These are phyloP conservation scores for Hypoxylon sp. DNA, from an alignment of 2,329 filamentous ascomycete species.

Conservation along the genomic window DNA sequence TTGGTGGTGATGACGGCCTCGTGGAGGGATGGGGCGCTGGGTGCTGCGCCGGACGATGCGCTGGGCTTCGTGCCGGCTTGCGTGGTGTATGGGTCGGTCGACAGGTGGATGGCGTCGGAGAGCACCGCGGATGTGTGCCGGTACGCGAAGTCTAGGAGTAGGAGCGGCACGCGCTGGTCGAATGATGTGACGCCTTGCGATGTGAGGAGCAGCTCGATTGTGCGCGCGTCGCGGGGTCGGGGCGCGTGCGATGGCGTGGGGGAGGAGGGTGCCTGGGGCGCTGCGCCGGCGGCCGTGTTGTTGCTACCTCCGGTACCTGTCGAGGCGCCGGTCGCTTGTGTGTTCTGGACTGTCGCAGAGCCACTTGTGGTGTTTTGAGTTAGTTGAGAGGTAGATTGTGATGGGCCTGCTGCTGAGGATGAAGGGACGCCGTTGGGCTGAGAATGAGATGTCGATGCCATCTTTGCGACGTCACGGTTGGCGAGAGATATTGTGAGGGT, in stretches of 20 bases:
- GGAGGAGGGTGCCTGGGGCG: conserved; percentile 52
- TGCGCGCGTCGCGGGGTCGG: conserved; percentile 82
- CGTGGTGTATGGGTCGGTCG: conserved; percentile 76
- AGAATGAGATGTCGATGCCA: conserved; percentile 56
- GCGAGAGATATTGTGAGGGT: conserved; percentile 8
- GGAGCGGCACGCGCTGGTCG: conserved; percentile 84
- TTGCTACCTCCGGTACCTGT: conserved; percentile 15
- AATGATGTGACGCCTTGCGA: conserved; percentile 84
- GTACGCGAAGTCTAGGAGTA: conserved; percentile 90
- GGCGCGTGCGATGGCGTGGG: conserved; percentile 57
- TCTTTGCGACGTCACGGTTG: conserved; percentile 38
- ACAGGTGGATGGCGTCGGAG: conserved; percentile 77
- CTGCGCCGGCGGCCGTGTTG: conserved; percentile 39
- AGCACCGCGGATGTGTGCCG: conserved; percentile 82
- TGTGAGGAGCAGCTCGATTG: conserved; percentile 84
- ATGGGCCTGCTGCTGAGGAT: conserved; percentile 56
- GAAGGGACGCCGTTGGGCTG: conserved; percentile 69
- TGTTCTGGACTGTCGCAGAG: conserved; percentile 55
- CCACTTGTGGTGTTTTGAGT: conserved; percentile 48
- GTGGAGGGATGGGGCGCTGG: conserved; percentile 61
- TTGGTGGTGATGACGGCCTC: conserved; percentile 74
- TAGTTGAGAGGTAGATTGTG: conserved; percentile 50
- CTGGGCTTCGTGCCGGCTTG: conserved; percentile 69
- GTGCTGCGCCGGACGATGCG: conserved; percentile 64
- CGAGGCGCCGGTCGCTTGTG: conserved; percentile 44